A percentile compares a stretch with the other conserved stretches of the same genome.
These are phyloP conservation scores for Phytophthora cactorum DNA, from an alignment of 352 stramenopile genomes.

Conservation along the genomic window DNA sequence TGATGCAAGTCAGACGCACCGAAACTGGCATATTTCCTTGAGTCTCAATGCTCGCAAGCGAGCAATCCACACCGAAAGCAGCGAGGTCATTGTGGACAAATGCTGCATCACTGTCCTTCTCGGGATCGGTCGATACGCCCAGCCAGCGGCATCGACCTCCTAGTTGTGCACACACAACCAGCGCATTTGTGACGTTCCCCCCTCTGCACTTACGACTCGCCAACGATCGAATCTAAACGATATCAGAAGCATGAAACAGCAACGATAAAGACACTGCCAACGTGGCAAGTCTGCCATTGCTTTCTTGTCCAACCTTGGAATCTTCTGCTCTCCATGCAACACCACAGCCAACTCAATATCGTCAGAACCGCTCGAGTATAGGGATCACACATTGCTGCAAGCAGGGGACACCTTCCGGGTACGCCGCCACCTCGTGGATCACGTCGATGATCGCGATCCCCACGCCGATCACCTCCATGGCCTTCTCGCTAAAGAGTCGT, in stretches of 20 bases:
- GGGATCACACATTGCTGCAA: background rate
- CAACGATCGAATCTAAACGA: slow-evolving; percentile 53
- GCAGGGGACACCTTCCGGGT: slow-evolving; percentile 47
- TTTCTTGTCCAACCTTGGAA: slow-evolving; percentile 44
- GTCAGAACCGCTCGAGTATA: background rate
- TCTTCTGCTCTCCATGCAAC: slow-evolving; percentile 46
- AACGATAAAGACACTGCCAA: background rate
- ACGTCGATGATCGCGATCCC: slow-evolving; percentile 75
- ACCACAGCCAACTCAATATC: background rate
- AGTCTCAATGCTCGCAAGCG: slow-evolving; percentile 30
- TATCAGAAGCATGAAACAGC: background rate
- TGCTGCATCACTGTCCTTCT: slow-evolving; percentile 53
- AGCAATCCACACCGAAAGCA: slow-evolving; percentile 48
- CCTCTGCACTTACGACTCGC: slow-evolving; percentile 60
- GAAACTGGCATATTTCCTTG: slow-evolving; percentile 63
- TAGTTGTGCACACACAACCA: slow-evolving; percentile 68
- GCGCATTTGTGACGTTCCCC: slow-evolving; percentile 67
- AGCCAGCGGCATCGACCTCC: slow-evolving; percentile 53
- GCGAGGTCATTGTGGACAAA: slow-evolving; percentile 52
- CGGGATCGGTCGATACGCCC: slow-evolving; percentile 59
- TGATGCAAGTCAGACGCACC: slow-evolving; percentile 25
- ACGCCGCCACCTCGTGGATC: slow-evolving; percentile 66
- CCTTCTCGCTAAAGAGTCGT: background rate
- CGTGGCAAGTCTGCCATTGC: background rate
- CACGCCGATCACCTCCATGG: slow-evolving; percentile 63